Conservation (phyloP, 148 eudicot genomes). For the Simmondsia chinensis region DNA sequence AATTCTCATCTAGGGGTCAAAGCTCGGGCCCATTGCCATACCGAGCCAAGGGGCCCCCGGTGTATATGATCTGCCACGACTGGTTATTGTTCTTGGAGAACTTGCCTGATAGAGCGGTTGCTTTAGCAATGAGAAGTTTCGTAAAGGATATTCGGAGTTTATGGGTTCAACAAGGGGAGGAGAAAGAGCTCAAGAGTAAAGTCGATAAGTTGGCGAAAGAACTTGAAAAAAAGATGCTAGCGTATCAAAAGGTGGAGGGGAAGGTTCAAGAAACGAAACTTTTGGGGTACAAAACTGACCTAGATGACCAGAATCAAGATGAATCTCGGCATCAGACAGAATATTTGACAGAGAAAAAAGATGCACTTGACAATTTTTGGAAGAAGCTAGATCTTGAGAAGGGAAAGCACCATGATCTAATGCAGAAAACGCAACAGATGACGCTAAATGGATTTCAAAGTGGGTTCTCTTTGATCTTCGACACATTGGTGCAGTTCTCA, state of each 20-base stretch:
- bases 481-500: slow-evolving; percentile 63
- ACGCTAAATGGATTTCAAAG: slow-evolving; percentile 84
- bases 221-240: slow-evolving; percentile 52
- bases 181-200: slow-evolving; percentile 77
- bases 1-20: slow-evolving; percentile 43
- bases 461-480: slow-evolving; percentile 66
- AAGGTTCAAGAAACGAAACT: slow-evolving; percentile 39
- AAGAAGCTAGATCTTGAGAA: slow-evolving; percentile 64
- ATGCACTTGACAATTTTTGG: slow-evolving; percentile 43
- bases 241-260: slow-evolving; percentile 66
- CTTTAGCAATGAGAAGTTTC: slow-evolving; percentile 60
- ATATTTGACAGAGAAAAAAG: slow-evolving; percentile 47
- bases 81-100: slow-evolving; percentile 62
- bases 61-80: slow-evolving; percentile 53
- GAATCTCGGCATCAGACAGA: slow-evolving; percentile 37
- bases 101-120: slow-evolving; percentile 69
- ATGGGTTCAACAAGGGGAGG: slow-evolving; percentile 82
- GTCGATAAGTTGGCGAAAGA: slow-evolving; percentile 72
- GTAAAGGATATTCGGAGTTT: slow-evolving; percentile 60
- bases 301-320: slow-evolving; percentile 26
- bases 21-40: slow-evolving; percentile 26
- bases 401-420: slow-evolving; percentile 64
- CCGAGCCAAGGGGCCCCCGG: slow-evolving; percentile 57
- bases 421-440: slow-evolving; percentile 72
- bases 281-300: slow-evolving; percentile 37